Conservation (phyloP, 176 grass and related monocot genomes). For the Stipa capillata region DNA sequence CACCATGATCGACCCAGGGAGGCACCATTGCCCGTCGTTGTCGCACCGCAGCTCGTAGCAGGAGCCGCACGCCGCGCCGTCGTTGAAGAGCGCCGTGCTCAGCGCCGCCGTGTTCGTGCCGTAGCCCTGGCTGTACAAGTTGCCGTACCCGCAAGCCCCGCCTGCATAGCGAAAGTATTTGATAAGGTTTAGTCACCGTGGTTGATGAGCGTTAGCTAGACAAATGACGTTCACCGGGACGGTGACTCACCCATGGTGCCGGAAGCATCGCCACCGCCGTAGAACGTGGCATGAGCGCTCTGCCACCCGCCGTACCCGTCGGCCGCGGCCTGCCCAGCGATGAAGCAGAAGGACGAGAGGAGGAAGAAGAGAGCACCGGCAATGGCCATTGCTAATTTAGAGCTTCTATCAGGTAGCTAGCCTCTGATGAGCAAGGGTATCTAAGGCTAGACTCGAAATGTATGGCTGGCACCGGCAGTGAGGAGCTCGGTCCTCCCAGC, state of each 20-base stretch:
- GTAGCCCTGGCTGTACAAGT: constrained; percentile 88
- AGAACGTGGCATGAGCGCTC: constrained; percentile 86
- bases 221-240: neutral
- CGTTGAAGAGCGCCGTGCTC: constrained; percentile 90
- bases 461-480: constrained; percentile 21
- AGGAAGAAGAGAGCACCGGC: constrained; percentile 15
- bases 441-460: neutral
- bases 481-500: neutral
- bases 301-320: constrained; percentile 48
- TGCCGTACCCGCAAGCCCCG: constrained; percentile 92
- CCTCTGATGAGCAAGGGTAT: neutral
- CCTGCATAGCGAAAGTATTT: constrained; percentile 31
- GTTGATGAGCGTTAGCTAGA: no score
- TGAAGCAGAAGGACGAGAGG: constrained; percentile 1
- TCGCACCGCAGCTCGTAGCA: constrained; percentile 62
- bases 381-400: constrained; percentile 17
- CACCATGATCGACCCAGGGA: constrained; percentile 39
- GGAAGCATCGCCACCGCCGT: constrained; percentile 81
- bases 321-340: constrained; percentile 8
- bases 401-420: neutral
- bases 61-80: constrained; percentile 54
- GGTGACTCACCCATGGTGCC: constrained; percentile 79
- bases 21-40: constrained; percentile 30
- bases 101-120: constrained; percentile 90
- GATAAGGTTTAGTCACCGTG: no score